Evolutionary conservation across 371 early-diverging fungal species (phyloP).

Genomic region (Apophysomyces trapeziformis): DNA sequence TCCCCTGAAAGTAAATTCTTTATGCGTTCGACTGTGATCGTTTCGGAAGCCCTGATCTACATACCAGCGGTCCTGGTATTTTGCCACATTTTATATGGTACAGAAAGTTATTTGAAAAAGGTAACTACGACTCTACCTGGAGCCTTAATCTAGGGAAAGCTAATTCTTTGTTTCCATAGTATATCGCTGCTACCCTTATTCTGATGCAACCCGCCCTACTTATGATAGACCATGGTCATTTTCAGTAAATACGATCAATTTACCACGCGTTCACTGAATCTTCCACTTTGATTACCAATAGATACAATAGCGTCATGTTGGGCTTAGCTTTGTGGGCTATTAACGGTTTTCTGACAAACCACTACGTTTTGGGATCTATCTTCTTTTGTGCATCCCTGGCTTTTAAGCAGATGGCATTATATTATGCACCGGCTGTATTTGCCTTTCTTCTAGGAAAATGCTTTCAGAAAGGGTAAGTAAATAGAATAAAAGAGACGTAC

Average conservation of each 20-base stretch:
- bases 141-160: neutral
- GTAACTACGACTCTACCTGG: constrained; percentile 9
- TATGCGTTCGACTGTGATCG: constrained; percentile 87
- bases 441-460: constrained; percentile 84
- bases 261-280: neutral
- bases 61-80: constrained; percentile 74
- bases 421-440: constrained; percentile 91
- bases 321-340: constrained; percentile 83
- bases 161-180: constrained; percentile 25
- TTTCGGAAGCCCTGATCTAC: constrained; percentile 78
- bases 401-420: constrained; percentile 97
- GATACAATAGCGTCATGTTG: constrained; percentile 94
- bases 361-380: constrained; percentile 72
- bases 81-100: constrained; percentile 50
- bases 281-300: constrained; percentile 22
- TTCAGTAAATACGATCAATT: constrained; percentile 66
- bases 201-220: constrained; percentile 86
- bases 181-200: constrained; percentile 61
- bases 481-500: constrained; percentile 6
- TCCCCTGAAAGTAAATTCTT: constrained; percentile 74
- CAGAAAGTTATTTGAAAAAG: constrained; percentile 37
- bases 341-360: constrained; percentile 62
- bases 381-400: constrained; percentile 80
- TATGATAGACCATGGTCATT: constrained; percentile 95
- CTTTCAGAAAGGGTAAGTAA: constrained; percentile 47